These are phyloP conservation scores for Apophysomyces ossiformis DNA, from an alignment of 371 early-diverging fungal species.

Conservation along the genomic window DNA sequence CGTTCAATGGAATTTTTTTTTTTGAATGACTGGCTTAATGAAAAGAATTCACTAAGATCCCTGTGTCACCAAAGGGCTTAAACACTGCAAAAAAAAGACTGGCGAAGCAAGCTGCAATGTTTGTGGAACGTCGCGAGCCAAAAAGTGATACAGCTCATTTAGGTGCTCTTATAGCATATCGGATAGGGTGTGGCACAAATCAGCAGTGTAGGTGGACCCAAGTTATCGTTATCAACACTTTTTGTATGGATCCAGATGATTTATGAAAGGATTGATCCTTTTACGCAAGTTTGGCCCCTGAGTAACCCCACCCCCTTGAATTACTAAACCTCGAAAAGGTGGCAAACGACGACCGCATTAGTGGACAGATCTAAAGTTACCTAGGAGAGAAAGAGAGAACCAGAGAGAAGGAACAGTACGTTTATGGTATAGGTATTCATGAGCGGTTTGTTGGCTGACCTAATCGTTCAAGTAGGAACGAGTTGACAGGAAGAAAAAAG, in stretches of 20 bases:
- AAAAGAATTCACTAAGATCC: background rate
- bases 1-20: background rate
- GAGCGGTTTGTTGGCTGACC: background rate
- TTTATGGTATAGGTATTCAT: background rate
- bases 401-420: background rate
- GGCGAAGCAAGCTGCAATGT: slow-evolving; percentile 6
- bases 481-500: slow-evolving; percentile 12
- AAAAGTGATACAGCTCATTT: background rate
- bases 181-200: background rate
- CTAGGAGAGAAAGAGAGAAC: background rate
- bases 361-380: too few species aligned
- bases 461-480: slow-evolving; percentile 2
- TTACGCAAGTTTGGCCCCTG: too few species aligned
- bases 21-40: background rate
- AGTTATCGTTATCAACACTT: background rate
- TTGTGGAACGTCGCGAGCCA: background rate
- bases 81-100: background rate
- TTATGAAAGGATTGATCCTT: too few species aligned
- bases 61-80: background rate
- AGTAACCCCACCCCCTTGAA: too few species aligned
- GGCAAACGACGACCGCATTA: too few species aligned
- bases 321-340: too few species aligned
- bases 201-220: background rate
- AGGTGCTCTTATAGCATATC: background rate
- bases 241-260: too few species aligned